Conservation (phyloP, 2,329 filamentous ascomycete species). For the Colletotrichum sp. region DNA sequence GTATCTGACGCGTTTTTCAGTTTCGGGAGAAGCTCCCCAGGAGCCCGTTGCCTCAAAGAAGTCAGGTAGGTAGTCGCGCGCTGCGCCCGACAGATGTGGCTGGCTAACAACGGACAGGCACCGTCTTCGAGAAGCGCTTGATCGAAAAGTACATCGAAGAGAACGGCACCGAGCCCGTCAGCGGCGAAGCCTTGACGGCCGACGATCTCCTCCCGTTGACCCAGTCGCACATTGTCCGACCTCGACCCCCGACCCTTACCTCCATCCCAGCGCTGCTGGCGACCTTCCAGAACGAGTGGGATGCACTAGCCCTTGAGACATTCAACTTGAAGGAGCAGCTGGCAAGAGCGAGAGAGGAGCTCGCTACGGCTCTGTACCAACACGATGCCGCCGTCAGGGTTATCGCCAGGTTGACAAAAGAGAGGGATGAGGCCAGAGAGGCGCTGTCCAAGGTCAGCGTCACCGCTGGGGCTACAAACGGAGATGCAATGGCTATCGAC, state of each 20-base stretch:
- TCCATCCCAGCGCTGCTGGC: slow-evolving; percentile 94
- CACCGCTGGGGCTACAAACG: slow-evolving; percentile 59
- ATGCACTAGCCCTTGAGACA: slow-evolving; percentile 87
- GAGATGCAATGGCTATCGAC: slow-evolving; percentile 94
- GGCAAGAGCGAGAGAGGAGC: slow-evolving; percentile 87
- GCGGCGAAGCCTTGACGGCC: slow-evolving; percentile 79
- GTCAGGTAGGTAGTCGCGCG: slow-evolving; percentile 68
- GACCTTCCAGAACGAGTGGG: slow-evolving; percentile 98
- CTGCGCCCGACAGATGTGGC: not conserved
- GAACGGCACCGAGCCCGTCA: slow-evolving; percentile 90
- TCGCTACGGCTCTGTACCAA: slow-evolving; percentile 93
- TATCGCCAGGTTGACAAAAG: slow-evolving; percentile 87
- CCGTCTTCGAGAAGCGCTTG: slow-evolving; percentile 92
- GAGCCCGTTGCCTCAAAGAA: slow-evolving; percentile 94
- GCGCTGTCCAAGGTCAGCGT: slow-evolving; percentile 87
- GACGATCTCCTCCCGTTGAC: slow-evolving; percentile 92
- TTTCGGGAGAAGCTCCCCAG: slow-evolving; percentile 96
- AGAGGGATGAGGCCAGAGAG: slow-evolving; percentile 90
- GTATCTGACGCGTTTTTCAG: slow-evolving; percentile 50
- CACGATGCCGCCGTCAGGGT: slow-evolving; percentile 97
- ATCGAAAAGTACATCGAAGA: slow-evolving; percentile 95
- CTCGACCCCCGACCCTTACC: slow-evolving; percentile 89
- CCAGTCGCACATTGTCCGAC: slow-evolving; percentile 81
- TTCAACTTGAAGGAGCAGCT: slow-evolving; percentile 91
- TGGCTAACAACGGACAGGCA: slow-evolving; percentile 55